Percentiles rank a stretch among this genome's conserved stretches.
Conservation (phyloP, 2,329 filamentous ascomycete genomes). For the Monosporascus ibericus region DNA sequence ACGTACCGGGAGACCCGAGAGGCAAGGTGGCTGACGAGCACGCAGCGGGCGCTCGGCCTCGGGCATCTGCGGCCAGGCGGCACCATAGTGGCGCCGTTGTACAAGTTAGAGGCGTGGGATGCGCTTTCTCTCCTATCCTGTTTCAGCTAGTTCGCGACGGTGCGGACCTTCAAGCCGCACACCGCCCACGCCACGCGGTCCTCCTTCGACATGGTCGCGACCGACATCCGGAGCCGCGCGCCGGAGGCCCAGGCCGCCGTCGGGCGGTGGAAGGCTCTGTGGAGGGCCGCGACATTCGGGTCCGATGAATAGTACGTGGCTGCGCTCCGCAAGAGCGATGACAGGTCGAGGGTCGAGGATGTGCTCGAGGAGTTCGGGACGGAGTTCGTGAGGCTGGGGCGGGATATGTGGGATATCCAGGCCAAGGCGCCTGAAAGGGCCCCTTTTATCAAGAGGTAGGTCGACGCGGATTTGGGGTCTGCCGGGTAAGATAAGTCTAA, state of each 20-base stretch:
- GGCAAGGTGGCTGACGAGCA: constrained; percentile 8
- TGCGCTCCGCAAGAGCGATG: constrained; percentile 2
- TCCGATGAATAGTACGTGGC: constrained; percentile 17
- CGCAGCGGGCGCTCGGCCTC: constrained; percentile 25
- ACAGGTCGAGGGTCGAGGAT: constrained; percentile 9
- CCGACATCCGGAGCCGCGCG: constrained; percentile 28
- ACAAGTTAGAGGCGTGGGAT: constrained; percentile 38
- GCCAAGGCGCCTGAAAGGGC: constrained; percentile 24
- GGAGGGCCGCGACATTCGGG: constrained; percentile 33
- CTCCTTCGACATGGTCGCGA: constrained; percentile 49
- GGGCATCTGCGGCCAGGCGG: constrained; percentile 39
- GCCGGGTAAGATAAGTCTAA: too few relatives aligned
- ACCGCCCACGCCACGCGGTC: constrained; percentile 33
- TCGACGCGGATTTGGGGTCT: too few relatives aligned
- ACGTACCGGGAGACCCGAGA: constrained; percentile 15
- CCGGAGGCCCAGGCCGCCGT: constrained; percentile 30
- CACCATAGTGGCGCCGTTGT: constrained; percentile 44
- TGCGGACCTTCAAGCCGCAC: constrained; percentile 40
- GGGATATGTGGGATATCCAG: constrained; percentile 29
- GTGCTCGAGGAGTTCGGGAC: constrained; percentile 31
- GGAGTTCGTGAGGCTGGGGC: constrained; percentile 24
- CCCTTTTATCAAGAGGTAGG: constrained; percentile 15
- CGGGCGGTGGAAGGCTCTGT: constrained; percentile 32
- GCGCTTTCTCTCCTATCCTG: constrained; percentile 30
- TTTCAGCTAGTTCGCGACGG: constrained; percentile 34